Percentiles rank a stretch among this genome's conserved stretches.
Conservation (phyloP, 2,329 filamentous ascomycete species). For the Reticulascus tulasneorum region DNA sequence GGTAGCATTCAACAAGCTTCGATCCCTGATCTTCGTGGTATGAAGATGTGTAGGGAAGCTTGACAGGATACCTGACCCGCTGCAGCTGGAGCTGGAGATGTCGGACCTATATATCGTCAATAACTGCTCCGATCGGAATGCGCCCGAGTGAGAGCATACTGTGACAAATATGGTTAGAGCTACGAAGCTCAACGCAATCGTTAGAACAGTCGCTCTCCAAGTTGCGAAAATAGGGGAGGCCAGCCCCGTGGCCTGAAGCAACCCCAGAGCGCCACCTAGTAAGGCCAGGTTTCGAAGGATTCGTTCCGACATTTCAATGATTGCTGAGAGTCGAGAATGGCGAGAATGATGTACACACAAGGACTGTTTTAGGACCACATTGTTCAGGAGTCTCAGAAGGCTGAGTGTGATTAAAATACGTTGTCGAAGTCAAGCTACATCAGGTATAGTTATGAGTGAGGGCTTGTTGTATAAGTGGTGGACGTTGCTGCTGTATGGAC, state of each 20-base stretch:
- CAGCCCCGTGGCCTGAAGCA: background rate
- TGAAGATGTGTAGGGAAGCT: conserved; percentile 1
- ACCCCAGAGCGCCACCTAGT: background rate
- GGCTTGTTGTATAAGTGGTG: no score
- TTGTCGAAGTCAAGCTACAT: no score
- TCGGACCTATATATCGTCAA: conserved; percentile 1
- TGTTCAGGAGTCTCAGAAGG: no score
- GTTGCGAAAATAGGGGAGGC: background rate
- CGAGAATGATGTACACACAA: no score
- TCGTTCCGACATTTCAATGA: no score
- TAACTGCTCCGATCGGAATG: background rate
- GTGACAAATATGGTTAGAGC: conserved; percentile 23
- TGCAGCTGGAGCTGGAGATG: conserved; percentile 8
- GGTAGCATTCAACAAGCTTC: conserved; percentile 37
- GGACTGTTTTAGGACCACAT: no score
- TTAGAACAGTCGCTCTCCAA: conserved; percentile 4
- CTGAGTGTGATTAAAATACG: no score
- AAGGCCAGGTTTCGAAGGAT: no score
- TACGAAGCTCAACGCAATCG: background rate
- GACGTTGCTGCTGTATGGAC: no score
- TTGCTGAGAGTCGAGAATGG: no score
- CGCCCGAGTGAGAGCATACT: conserved; percentile 16
- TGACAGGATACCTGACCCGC: conserved; percentile 3
- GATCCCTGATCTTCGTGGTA: conserved; percentile 11
- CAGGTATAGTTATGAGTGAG: no score